Conservation (phyloP, 2,329 filamentous ascomycete species). For the Pseudogymnoascus verrucosus region DNA sequence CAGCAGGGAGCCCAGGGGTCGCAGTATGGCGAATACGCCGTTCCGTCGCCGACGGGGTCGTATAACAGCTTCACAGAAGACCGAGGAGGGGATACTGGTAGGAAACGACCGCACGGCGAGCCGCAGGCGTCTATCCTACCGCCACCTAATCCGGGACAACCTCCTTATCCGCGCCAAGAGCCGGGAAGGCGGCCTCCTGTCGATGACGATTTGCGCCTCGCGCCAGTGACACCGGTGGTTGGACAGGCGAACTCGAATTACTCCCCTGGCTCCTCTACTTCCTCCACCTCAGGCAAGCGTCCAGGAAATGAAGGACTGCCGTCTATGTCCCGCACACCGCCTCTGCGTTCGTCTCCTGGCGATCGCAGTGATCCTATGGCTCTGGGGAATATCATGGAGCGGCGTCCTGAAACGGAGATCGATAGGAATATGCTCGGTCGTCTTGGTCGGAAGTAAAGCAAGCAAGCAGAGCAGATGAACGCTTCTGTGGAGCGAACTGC, state of each 20-base stretch:
- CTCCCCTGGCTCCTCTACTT: conserved; percentile 26
- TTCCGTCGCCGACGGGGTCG: conserved; percentile 27
- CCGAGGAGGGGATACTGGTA: conserved; percentile 18
- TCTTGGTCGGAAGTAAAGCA: conserved; percentile 19
- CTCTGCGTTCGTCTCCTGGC: conserved; percentile 23
- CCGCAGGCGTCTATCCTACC: conserved; percentile 29
- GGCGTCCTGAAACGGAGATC: conserved; percentile 24
- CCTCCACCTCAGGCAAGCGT: conserved; percentile 24
- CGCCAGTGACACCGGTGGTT: conserved; percentile 25
- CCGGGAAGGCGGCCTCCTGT: conserved; percentile 20
- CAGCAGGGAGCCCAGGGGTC: conserved; percentile 16
- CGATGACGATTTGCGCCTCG: conserved; percentile 26
- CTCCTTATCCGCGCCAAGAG: conserved; percentile 22
- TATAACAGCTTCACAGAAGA: conserved; percentile 19
- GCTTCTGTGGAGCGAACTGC: background rate
- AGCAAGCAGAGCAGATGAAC: background rate
- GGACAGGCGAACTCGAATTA: conserved; percentile 21
- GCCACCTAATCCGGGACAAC: conserved; percentile 29
- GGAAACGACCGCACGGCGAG: conserved; percentile 28
- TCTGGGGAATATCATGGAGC: conserved; percentile 27
- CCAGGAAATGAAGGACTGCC: conserved; percentile 20
- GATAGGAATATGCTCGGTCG: conserved; percentile 27
- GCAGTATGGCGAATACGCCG: conserved; percentile 25
- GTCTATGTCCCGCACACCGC: conserved; percentile 24
- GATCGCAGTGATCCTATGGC: conserved; percentile 26